Percentiles rank a stretch among this genome's conserved stretches.
Evolutionary conservation across 257 asterid genomes (phyloP).

Genomic region (Verbascum thapsus): DNA sequence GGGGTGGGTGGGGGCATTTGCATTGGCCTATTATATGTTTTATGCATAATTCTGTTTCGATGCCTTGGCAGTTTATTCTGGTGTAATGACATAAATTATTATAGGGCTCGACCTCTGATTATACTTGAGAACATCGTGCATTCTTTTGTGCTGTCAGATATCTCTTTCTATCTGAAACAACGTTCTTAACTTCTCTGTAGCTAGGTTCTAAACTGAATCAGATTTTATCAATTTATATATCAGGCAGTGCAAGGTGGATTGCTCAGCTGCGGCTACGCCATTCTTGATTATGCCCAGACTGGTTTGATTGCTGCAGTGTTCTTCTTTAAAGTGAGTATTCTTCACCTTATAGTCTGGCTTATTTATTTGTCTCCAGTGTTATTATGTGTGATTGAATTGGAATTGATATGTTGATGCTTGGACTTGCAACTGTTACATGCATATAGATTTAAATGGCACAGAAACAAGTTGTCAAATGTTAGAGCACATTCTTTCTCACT

Average conservation of each 20-base stretch:
- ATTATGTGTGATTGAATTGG: constrained; percentile 1
- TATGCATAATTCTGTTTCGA: too few relatives aligned
- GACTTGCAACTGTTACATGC: constrained; percentile 8
- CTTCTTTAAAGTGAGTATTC: constrained; percentile 79
- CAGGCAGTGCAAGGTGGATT: constrained; percentile 87
- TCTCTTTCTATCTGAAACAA: constrained; percentile 20
- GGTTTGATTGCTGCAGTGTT: constrained; percentile 98
- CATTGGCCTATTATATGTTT: too few relatives aligned
- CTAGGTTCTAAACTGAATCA: constrained; percentile 26
- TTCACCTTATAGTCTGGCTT: constrained; percentile 17
- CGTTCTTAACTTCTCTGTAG: constrained; percentile 17
- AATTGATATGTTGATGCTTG: constrained; percentile 6
- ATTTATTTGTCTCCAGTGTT: background rate
- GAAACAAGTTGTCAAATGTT: too few relatives aligned
- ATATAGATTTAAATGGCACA: background rate
- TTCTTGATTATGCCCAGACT: constrained; percentile 97
- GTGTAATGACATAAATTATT: constrained; percentile 16
- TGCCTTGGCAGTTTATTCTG: background rate
- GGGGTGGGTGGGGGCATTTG: too few relatives aligned
- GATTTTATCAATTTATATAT: constrained; percentile 35
- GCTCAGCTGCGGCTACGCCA: constrained; percentile 75
- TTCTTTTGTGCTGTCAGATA: constrained; percentile 21
- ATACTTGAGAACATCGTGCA: constrained; percentile 5
- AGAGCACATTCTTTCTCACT: too few relatives aligned
- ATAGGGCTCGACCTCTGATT: constrained; percentile 2